Base-by-base conservation (phyloP, 768 basidiomycete species). In the Leccinellum rugosiceps region DNA sequence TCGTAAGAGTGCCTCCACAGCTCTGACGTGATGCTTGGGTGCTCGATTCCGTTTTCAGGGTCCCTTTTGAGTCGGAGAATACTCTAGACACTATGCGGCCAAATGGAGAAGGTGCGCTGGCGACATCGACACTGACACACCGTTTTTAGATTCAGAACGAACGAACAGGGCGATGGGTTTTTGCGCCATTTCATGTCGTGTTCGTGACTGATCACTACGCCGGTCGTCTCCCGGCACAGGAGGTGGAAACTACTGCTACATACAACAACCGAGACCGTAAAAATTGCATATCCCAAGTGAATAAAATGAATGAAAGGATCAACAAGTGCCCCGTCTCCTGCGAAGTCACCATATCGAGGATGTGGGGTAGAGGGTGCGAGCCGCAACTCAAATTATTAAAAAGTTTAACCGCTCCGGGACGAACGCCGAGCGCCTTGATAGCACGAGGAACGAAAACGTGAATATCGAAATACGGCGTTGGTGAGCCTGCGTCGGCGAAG, bases 331-430 rank as follows among this genome's bases (percentile, higher is more conserved):
- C n/a, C 28, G 44, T n/a, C 30, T 47, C 49, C 26, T 43, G 50
- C 17, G 38, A 45, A 56, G 34, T 44, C 31, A 3, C 62, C 44
- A 23, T 58, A 56, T 57, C 21, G 21, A 53, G 61, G 63, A 41
- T 58, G 60, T 55, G 64, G 54, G 66, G 57, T 58, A 53, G 54
- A 48, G 56, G 47, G 53, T 65, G 58, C 51, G 58, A 51, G 53
- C 26, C 25, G 26, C 47, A 67, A 69, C 55, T 56, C 63, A 68
- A 60, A 60, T 57, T 53, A 65, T 60, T 58, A 59, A 68, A 65
- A 70, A 70, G 68, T 53, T 62, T 64, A 66, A 66, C 43, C 32
- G 43, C 48, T 38, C 47, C 52, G 15, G 50, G 48, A 47, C 35
- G 41, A 32, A 45, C 31, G 54, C 54, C 50, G 31, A 34, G 44